Evolutionary conservation across 352 stramenopile species (phyloP), one percentile per base, ranked within the genome.

Genomic region (Globisporangium rhizosaccharum): DNA sequence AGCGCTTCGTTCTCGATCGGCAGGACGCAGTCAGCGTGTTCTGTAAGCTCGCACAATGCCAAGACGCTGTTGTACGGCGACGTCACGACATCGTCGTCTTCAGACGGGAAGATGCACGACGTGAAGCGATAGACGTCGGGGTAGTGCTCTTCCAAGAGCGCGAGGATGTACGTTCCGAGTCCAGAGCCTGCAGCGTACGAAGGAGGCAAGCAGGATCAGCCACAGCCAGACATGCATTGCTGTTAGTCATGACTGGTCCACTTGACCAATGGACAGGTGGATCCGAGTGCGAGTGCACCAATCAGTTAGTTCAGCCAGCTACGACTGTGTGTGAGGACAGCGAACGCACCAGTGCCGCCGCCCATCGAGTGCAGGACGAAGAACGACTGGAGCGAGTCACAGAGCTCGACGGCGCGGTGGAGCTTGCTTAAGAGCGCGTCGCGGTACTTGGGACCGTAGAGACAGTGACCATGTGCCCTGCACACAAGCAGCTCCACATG

Each of bases 1-100:
- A 98, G 71, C 51, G 89, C 88, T 61, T 92, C 75, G 61, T 98
- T 98, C 53, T 97, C 87, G 59, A 97, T 83, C 8, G 92, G 92
- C 9, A 98, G 68, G 18, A 97, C 89, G 63, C 86, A 97, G 59
- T 97, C 87, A 1, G 90, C 87, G 67, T 94, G 77, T 20, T 95
- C 80, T 4, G 82, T 93, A 26, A 98, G 80, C 62, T 97, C 65
- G 8, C 73, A 67, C 49, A 93, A 55, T 6, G 87, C 75, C 20
- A 94, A 49, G n/a, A 94, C 75, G 54, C 80, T 92, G 68, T 98
- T 98, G 72, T 98, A 97, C 3, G 92, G 91, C 23, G 88, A 96
- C 7, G 90, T 97, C 58, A 98, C 79, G 33, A 97, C 91, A 52
- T 97, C 90, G 64, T 97, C 87, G 67, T 97, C 87, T 59, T 87